These are phyloP conservation scores for Schizophyllum amplum DNA, from an alignment of 1,284 basidiomycete species.

Conservation along the genomic window DNA sequence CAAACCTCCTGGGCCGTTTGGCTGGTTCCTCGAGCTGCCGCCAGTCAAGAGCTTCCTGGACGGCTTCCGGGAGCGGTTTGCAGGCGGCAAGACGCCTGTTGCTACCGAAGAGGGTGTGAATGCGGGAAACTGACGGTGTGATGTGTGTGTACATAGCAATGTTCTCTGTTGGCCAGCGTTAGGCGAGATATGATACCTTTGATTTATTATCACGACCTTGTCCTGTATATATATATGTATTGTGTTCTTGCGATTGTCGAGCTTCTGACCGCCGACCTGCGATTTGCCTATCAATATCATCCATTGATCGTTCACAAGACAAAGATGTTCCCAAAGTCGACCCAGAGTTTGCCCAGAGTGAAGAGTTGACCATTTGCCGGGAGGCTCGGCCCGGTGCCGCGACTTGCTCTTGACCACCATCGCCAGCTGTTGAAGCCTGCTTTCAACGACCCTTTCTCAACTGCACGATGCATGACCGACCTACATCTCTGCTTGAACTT, in stretches of 20 bases:
- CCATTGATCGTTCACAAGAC: no score
- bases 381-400: not conserved
- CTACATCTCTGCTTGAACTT: not conserved
- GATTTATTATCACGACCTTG: no score
- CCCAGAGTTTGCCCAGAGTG: no score
- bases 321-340: no score
- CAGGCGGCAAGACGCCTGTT: not conserved
- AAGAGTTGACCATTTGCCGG: no score
- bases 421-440: no score
- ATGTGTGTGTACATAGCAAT: not conserved
- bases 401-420: not conserved
- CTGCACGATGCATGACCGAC: not conserved
- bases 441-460: not conserved
- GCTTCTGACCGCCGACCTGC: no score
- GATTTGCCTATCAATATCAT: no score
- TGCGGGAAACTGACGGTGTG: not conserved
- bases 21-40: conserved; percentile 41
- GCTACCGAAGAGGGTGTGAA: not conserved
- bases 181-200: not conserved
- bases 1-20: conserved; percentile 36
- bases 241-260: no score
- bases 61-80: conserved; percentile 43
- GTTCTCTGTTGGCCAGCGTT: no score
- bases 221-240: no score
- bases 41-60: conserved; percentile 55